Conservation (phyloP, 805 yeast species). For the Candida sithepensis region DNA sequence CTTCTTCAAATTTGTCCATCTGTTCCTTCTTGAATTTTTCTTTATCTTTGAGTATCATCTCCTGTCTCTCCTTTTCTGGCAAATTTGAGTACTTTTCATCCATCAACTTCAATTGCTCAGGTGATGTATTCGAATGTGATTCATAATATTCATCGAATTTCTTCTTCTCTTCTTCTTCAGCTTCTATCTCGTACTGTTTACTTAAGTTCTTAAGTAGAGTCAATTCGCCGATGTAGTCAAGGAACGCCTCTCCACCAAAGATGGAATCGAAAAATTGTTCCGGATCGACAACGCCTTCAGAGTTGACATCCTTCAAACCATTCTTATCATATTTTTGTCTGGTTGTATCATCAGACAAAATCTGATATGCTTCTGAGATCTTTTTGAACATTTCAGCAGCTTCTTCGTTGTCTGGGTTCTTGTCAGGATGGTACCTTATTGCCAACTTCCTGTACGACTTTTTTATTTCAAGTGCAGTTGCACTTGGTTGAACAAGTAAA, state of each 20-base stretch:
- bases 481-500: slow-evolving; percentile 63
- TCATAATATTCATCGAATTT: slow-evolving; percentile 49
- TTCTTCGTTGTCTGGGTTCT: slow-evolving; percentile 88
- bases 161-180: slow-evolving; percentile 22
- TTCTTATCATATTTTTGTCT: slow-evolving; percentile 76
- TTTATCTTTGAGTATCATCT: slow-evolving; percentile 26
- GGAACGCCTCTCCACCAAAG: slow-evolving; percentile 80
- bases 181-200: slow-evolving; percentile 49
- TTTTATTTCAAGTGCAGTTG: slow-evolving; percentile 79
- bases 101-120: slow-evolving; percentile 23
- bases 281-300: slow-evolving; percentile 68
- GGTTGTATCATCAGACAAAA: slow-evolving; percentile 67
- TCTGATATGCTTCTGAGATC: slow-evolving; percentile 68
- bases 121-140: slow-evolving; percentile 35
- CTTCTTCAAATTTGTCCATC: slow-evolving; percentile 68
- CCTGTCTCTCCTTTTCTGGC: slow-evolving; percentile 27
- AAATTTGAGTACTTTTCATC: slow-evolving; percentile 21
- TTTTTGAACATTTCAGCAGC: slow-evolving; percentile 88
- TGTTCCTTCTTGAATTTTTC: slow-evolving; percentile 45
- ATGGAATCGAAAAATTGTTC: slow-evolving; percentile 77
- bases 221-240: slow-evolving; percentile 76
- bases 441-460: slow-evolving; percentile 92
- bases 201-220: slow-evolving; percentile 62
- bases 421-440: slow-evolving; percentile 89
- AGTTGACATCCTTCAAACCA: slow-evolving; percentile 56